Evolutionary conservation across 345 rosid species (phyloP), one percentile per base, ranked within the genome.

Genomic region (Hibiscus trionum): DNA sequence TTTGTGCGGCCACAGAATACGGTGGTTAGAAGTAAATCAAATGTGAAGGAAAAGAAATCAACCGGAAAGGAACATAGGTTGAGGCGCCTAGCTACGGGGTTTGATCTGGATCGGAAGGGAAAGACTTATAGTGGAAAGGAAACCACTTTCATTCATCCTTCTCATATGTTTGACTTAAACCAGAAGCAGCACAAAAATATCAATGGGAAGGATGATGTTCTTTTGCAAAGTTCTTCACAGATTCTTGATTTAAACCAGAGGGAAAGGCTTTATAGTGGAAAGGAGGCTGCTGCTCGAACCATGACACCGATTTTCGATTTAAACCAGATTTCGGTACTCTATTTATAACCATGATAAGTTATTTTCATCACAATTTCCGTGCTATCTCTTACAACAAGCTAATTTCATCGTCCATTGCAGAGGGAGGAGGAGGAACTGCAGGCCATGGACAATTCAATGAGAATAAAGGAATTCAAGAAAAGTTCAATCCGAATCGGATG

Each of bases 251-350:
- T 81, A 73, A 84, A 77, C 65, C 79, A 80, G 61, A 83, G 69
- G 77, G 82, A 75, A 47, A 85, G 80, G 70, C 39, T 68, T 69
- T 61, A 56, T 46, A 72, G 64, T 62, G 79, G 80, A 64, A 89
- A 80, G 72, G 96, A 83, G 68, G 83, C 86, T 6, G 24, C 65
- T 4, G 65, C 63, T 46, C 71, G 21, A 55, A 75, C 77, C 77
- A 74, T 60, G 52, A 76, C 83, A 65, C 85, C 87, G 0, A 66
- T 77, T 76, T 91, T 94, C 62, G 99, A 95, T 86, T 86, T 95
- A 53, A 95, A 95, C 79, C 83, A 88, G 83, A 86, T 91, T 62
- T 91, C 91, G 90, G 96, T 94, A 88, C 72, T 73, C 46, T 37
- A 70, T 53, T 61, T 39, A 3, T 66, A 64, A 14, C 47, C 19